Conservation (phyloP, 1,139 yeast genomes). For the Geotrichum siamense region DNA sequence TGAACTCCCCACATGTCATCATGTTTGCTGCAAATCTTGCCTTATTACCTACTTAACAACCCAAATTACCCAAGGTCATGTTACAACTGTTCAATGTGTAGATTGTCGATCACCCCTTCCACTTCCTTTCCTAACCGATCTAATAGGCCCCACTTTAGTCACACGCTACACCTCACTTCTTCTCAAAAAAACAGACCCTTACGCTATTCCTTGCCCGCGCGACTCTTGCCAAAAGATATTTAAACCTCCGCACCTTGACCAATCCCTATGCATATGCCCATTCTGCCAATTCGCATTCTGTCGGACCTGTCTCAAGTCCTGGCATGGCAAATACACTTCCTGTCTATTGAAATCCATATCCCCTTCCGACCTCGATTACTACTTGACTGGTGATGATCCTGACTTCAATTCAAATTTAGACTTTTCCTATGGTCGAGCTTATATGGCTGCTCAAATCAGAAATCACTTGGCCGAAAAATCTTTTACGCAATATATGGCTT, state of each 20-base stretch:
- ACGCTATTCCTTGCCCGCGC: constrained; percentile 47
- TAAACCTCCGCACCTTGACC: constrained; percentile 40
- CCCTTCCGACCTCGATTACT: constrained; percentile 37
- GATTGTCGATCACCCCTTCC: constrained; percentile 29
- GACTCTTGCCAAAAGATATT: constrained; percentile 44
- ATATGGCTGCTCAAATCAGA: constrained; percentile 40
- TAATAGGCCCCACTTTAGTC: constrained; percentile 33
- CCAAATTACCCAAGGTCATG: constrained; percentile 46
- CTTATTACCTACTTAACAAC: constrained; percentile 42
- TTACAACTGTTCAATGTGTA: constrained; percentile 55
- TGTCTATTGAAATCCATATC: constrained; percentile 45
- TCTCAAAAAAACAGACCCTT: constrained; percentile 42
- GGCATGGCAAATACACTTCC: constrained; percentile 53
- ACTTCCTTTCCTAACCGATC: constrained; percentile 24
- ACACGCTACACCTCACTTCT: constrained; percentile 38
- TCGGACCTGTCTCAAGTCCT: constrained; percentile 51
- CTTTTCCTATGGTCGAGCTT: constrained; percentile 45
- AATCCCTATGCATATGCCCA: constrained; percentile 48
- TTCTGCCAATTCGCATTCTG: constrained; percentile 55
- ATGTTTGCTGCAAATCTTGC: constrained; percentile 50
- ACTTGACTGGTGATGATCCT: constrained; percentile 36
- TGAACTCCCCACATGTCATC: constrained; percentile 43
- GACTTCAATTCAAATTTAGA: constrained; percentile 38
- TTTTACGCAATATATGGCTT: constrained; percentile 38
- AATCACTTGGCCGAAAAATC: constrained; percentile 45